Evolutionary conservation across 805 yeast genomes (phyloP), one percentile per base, ranked within the genome.

Genomic region (Nakazawaea molendinolei): DNA sequence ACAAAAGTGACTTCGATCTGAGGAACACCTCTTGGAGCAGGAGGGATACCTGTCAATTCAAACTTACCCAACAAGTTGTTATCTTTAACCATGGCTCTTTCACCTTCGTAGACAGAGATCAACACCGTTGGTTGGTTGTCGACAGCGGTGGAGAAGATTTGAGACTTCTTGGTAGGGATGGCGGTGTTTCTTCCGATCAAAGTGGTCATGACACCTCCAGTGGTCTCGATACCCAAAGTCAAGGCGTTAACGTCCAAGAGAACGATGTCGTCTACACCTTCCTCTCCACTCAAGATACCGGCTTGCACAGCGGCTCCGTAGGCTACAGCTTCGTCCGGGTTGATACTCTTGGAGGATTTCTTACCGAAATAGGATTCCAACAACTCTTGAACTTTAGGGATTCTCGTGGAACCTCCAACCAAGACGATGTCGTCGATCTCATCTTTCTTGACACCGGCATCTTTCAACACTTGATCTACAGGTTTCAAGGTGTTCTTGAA

Each of bases 271-370:
- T 83, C 94, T 45, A 79, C 92, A 62, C 94, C 92, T 54, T 82
- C 87, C 66, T 89, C 96, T 64, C 97, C 97, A 39, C 95, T 79
- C 48, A 90, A 71, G 51, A 90, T 94, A 71, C 97, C 97, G 40
- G 95, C 97, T 72, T 90, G 98, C 46, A 90, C 97, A 46, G 98
- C 97, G 44, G 97, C 97, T 76, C 98, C 98, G 55, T 80, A 90
- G 29, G 97, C 98, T 56, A 90, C 97, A 61, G 98, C 98, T 74
- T 90, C 98, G 69, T 90, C 98, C 46, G 98, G 97, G 73, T 90
- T 90, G 57, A 90, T 90, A 55, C 95, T 90, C 76, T 89, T 90
- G 50, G 95, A 86, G 48, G 95, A 90, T 67, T 87, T 87, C 75
- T 92, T 90, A 56, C 82, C 79, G 60, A 90, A 90, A 76, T 66